Conservation (phyloP, 257 asterid species). For the Petunia secreta region DNA sequence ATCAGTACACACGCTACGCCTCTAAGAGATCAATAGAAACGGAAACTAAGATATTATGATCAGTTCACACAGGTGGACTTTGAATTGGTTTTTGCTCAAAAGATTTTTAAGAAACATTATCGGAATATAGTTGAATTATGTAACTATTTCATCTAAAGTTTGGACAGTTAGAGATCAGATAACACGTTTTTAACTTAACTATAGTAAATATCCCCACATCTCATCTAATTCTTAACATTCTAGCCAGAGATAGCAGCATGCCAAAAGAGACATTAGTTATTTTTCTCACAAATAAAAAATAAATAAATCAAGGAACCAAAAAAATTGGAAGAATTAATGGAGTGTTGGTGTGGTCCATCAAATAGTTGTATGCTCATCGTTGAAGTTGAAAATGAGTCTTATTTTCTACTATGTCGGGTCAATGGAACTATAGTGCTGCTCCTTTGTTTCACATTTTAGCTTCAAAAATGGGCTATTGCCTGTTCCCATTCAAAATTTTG, state of each 20-base stretch:
- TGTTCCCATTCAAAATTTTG: background rate
- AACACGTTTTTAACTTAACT: no score
- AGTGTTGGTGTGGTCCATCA: background rate
- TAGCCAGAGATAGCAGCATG: background rate
- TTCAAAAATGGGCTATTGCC: conserved; percentile 10
- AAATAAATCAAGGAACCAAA: background rate
- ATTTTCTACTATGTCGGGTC: background rate
- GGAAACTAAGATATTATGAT: background rate
- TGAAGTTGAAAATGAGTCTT: background rate
- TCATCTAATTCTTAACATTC: background rate
- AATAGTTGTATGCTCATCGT: background rate
- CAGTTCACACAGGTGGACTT: background rate
- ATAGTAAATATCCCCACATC: no score
- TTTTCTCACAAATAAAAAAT: background rate
- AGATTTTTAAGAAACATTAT: background rate
- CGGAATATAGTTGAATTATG: no score
- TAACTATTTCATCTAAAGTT: no score
- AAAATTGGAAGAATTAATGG: background rate
- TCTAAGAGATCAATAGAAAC: background rate
- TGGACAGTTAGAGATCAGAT: no score
- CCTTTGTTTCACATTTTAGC: conserved; percentile 9
- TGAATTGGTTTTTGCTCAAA: background rate
- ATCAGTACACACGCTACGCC: background rate
- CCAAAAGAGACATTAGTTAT: background rate
- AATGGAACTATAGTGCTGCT: background rate